Conservation (phyloP, 2,329 filamentous ascomycete species). For the Erysiphe pulchra region DNA sequence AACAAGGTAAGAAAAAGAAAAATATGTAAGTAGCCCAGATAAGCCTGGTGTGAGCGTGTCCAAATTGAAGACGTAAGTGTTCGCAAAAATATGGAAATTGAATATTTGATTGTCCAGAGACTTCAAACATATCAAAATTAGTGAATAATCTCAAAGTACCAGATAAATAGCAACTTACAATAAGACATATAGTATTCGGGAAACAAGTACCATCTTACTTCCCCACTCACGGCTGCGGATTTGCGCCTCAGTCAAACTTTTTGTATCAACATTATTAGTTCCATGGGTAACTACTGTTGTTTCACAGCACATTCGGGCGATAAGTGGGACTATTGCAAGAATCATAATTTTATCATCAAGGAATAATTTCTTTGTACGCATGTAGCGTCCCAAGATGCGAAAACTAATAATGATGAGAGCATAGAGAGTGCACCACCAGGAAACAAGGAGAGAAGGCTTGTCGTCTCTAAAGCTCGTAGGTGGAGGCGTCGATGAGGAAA, state of each 20-base stretch:
- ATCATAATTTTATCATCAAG: conserved; percentile 70
- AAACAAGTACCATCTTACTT: conserved; percentile 55
- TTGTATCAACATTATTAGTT: conserved; percentile 58
- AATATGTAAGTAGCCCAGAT: conserved; percentile 44
- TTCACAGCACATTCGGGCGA: conserved; percentile 60
- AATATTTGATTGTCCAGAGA: conserved; percentile 75
- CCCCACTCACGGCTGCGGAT: conserved; percentile 41
- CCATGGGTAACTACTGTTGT: conserved; percentile 69
- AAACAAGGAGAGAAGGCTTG: conserved; percentile 73
- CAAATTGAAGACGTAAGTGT: conserved; percentile 61
- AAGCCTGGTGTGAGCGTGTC: conserved; percentile 45
- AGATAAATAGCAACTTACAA: conserved; percentile 31
- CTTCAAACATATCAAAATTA: conserved; percentile 18
- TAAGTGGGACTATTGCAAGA: conserved; percentile 50
- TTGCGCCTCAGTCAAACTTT: conserved; percentile 26
- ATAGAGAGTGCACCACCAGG: conserved; percentile 80
- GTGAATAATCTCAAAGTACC: not conserved
- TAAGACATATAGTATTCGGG: conserved; percentile 62
- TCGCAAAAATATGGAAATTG: conserved; percentile 70
- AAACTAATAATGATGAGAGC: conserved; percentile 60
- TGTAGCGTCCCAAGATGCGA: conserved; percentile 55
- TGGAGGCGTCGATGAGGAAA: conserved; percentile 3
- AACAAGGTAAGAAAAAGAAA: conserved; percentile 53
- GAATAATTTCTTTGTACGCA: conserved; percentile 67
- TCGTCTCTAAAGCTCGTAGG: conserved; percentile 19